phyloP scores from a whole-genome alignment of 129 eudicot genomes.

The Silybum marianum region DNA sequence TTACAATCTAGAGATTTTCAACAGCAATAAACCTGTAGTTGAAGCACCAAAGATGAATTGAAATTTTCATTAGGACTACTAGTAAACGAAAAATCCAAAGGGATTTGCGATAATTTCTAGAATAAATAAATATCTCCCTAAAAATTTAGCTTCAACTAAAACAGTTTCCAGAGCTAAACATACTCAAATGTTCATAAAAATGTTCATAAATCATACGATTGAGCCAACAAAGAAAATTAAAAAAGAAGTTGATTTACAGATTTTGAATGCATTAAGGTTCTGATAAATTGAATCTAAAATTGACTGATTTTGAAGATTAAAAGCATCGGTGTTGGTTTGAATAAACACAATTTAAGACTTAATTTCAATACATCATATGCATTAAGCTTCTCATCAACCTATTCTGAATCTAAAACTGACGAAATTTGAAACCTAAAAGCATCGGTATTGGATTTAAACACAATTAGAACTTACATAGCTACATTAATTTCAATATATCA shows the following conservation, averaged over 20 bases:
- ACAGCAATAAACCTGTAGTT: conserved; percentile 21
- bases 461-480: background rate
- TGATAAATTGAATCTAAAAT: background rate
- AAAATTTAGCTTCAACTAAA: too few species aligned
- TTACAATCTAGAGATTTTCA: conserved; percentile 6
- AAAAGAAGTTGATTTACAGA: background rate
- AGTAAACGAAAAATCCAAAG: background rate
- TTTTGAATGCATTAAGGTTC: background rate
- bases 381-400: background rate
- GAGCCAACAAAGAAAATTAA: too few species aligned
- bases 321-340: background rate
- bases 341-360: background rate
- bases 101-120: too few species aligned
- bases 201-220: too few species aligned
- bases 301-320: background rate
- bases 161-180: too few species aligned
- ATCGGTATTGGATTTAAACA: background rate
- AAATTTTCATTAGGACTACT: background rate
- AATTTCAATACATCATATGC: background rate
- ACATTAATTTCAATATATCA: background rate
- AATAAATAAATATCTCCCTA: too few species aligned
- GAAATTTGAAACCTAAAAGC: background rate
- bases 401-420: conserved; percentile 1
- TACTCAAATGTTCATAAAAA: too few species aligned
- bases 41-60: background rate